Percentiles rank a stretch among this genome's conserved stretches.
phyloP scores from a whole-genome alignment of 768 basidiomycete genomes.

The Inosperma sp. region DNA sequence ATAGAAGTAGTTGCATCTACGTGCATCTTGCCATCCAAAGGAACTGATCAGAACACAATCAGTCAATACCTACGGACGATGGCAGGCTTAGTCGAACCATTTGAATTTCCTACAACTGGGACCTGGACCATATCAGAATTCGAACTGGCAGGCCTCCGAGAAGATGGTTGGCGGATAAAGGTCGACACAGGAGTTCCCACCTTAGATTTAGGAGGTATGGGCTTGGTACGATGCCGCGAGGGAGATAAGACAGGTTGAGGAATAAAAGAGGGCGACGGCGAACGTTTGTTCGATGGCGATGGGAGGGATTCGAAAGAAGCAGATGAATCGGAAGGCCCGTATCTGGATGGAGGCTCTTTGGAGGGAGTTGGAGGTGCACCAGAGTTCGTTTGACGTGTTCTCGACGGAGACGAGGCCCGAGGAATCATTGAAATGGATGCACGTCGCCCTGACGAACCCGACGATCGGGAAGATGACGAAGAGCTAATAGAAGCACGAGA shows the following conservation, averaged over 20 bases:
- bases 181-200: slow-evolving; percentile 31
- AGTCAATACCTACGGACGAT: slow-evolving; percentile 59
- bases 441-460: slow-evolving; percentile 4
- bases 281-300: slow-evolving; percentile 50
- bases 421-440: slow-evolving; percentile 20
- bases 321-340: not conserved
- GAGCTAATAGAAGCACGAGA: not conserved
- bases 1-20: no score
- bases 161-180: slow-evolving; percentile 43
- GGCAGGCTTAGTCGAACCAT: slow-evolving; percentile 58
- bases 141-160: slow-evolving; percentile 33
- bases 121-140: slow-evolving; percentile 24
- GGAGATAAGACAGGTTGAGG: slow-evolving; percentile 53
- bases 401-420: slow-evolving; percentile 30
- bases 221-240: slow-evolving; percentile 32
- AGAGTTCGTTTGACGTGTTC: slow-evolving; percentile 30
- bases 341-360: slow-evolving; percentile 29
- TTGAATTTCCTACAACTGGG: slow-evolving; percentile 27
- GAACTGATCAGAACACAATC: slow-evolving; percentile 36
- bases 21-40: slow-evolving; percentile 33
- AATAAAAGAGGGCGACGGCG: slow-evolving; percentile 50
- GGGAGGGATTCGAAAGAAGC: slow-evolving; percentile 35
- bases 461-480: slow-evolving; percentile 1
- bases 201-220: slow-evolving; percentile 9
- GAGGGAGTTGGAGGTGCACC: slow-evolving; percentile 44